Base-by-base conservation (phyloP, 371 early-diverging fungal species). In the Apophysomyces trapeziformis region DNA sequence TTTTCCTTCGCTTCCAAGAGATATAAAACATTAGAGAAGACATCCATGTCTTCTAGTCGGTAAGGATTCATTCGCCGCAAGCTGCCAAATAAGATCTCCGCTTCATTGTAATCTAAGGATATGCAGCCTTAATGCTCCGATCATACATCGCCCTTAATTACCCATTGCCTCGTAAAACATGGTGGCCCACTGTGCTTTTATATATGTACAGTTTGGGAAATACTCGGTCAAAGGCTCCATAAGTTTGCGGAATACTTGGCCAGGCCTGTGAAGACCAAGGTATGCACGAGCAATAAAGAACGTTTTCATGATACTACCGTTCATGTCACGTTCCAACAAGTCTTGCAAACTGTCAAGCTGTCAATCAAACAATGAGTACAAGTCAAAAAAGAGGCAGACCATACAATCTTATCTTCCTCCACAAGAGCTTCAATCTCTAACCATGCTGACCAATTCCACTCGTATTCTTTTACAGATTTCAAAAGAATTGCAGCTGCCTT, bases 391-490 rank as follows among this genome's bases (percentile, higher is more conserved):
- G 32, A 26, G 32, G 32, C 32, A 26, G 32, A 21, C n/a, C 72
- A 63, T 68, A 88, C 83, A 44, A 82, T 77, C 57, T 83, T 79
- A 32, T 70, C 71, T 7, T 83, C 70, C 18, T 82, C 69, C 0
- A 93, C 67, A 43, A 89, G 81, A 5, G 78, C 57, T 7, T 79
- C 87, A 1, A 96, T 75, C 58, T 92, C 93, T 64, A 86, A 73
- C 97, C 97, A 96, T n/a, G 95, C 94, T 39, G 90, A 90, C 96
- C 96, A 96, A 71, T 95, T 95, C 75, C 81, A 94, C 36, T 89
- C 91, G 69, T 89, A 95, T 63, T 68, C 68, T 35, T 72, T 72
- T 1, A 96, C 73, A 5, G 96, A 92, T 62, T 85, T 71, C 11
- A 92, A 36, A 14, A 95, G 75, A 6, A 84, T 75, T 5, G 73